Percentiles rank a stretch among this genome's conserved stretches.
These are phyloP conservation scores for Pseudoturritis turrita DNA, from an alignment of 345 rosid species.

Conservation along the genomic window DNA sequence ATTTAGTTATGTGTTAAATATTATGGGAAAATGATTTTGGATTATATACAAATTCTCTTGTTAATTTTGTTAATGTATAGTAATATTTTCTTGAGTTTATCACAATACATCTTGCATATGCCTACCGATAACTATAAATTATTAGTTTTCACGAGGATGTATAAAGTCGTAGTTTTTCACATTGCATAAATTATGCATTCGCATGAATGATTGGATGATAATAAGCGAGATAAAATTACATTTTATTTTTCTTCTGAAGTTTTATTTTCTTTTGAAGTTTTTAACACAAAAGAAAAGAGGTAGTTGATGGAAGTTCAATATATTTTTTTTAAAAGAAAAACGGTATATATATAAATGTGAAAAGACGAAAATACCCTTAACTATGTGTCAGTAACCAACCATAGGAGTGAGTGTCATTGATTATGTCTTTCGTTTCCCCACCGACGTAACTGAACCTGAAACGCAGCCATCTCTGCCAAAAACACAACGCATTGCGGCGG, in stretches of 20 bases:
- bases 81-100: no score
- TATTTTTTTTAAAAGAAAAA: not conserved
- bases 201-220: no score
- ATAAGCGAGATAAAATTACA: not conserved
- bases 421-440: conserved; percentile 35
- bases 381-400: conserved; percentile 7
- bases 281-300: not conserved
- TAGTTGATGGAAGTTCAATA: not conserved
- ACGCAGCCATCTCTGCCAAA: conserved; percentile 44
- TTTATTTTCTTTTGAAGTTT: not conserved
- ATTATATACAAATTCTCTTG: no score
- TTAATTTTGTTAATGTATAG: no score
- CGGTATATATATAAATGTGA: no score
- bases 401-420: conserved; percentile 9
- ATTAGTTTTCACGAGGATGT: no score
- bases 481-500: conserved; percentile 60
- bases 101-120: no score
- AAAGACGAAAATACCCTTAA: conserved; percentile 1
- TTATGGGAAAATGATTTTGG: no score
- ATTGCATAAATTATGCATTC: no score
- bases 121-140: no score
- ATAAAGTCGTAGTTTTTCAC: no score
- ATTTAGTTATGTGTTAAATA: no score
- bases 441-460: conserved; percentile 55
- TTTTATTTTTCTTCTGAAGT: not conserved